Conservation (phyloP, 192 early-diverging fungal species). For the Coemansia sp. region DNA sequence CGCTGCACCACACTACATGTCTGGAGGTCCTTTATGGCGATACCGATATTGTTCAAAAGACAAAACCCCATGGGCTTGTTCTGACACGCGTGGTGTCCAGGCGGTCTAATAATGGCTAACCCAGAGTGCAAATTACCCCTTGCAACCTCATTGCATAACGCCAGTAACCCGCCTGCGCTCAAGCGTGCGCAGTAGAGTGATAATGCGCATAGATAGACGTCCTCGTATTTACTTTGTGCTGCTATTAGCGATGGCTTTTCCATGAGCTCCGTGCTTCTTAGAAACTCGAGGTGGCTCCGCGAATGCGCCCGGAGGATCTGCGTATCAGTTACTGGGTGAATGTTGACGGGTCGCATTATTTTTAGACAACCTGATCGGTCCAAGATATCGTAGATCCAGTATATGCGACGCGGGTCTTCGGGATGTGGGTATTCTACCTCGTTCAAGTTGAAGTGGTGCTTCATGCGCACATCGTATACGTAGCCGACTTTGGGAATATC, state of each 20-base stretch:
- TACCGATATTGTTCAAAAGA: conserved; percentile 86
- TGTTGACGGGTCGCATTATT: conserved; percentile 37
- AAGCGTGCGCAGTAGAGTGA: conserved; percentile 67
- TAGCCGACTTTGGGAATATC: conserved; percentile 45
- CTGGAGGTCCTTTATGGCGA: conserved; percentile 72
- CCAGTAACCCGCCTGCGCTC: conserved; percentile 76
- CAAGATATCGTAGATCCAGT: conserved; percentile 64
- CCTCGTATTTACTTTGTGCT: conserved; percentile 58
- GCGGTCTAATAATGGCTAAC: conserved; percentile 88
- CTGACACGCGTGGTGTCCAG: conserved; percentile 90
- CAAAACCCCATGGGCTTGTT: conserved; percentile 86
- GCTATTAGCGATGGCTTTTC: conserved; percentile 55
- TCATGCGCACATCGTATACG: conserved; percentile 66
- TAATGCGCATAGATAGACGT: conserved; percentile 71
- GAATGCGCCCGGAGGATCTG: conserved; percentile 61
- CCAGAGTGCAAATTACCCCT: conserved; percentile 69
- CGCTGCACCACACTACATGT: conserved; percentile 48
- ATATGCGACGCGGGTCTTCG: conserved; percentile 76
- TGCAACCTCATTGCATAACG: conserved; percentile 72
- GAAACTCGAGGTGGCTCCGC: conserved; percentile 42
- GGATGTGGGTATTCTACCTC: conserved; percentile 58
- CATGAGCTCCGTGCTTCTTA: conserved; percentile 52
- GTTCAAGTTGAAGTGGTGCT: conserved; percentile 61
- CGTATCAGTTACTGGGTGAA: conserved; percentile 16
- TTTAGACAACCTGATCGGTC: conserved; percentile 51